phyloP scores from a whole-genome alignment of 2,329 filamentous ascomycete genomes.

The Pyricularia grisea region DNA sequence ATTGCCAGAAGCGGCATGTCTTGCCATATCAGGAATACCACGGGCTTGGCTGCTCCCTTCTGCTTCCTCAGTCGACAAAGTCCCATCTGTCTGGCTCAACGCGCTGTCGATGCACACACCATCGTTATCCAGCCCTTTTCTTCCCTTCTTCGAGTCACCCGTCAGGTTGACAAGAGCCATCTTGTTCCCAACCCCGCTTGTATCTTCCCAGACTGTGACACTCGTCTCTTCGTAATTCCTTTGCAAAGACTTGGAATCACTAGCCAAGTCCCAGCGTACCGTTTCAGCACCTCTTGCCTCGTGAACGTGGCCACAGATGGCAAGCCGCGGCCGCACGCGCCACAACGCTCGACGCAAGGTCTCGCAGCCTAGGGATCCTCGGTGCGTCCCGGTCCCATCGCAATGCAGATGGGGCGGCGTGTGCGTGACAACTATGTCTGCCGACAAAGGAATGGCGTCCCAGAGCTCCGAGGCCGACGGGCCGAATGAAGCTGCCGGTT shows the following conservation, averaged over 20 bases:
- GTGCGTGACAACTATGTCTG: slow-evolving; percentile 63
- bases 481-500: neutral
- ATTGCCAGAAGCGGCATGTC: slow-evolving; percentile 29
- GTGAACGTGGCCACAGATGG: slow-evolving; percentile 66
- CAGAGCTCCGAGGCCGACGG: slow-evolving; percentile 31
- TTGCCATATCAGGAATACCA: slow-evolving; percentile 17
- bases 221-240: neutral
- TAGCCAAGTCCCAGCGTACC: slow-evolving; percentile 47
- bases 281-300: slow-evolving; percentile 54
- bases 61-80: neutral
- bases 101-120: slow-evolving; percentile 19
- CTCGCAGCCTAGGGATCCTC: slow-evolving; percentile 46
- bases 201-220: slow-evolving; percentile 46
- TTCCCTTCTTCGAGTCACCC: slow-evolving; percentile 19
- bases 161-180: slow-evolving; percentile 55
- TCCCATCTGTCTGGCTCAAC: neutral
- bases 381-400: slow-evolving; percentile 34
- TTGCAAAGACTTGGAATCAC: slow-evolving; percentile 16
- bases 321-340: slow-evolving; percentile 52
- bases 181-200: slow-evolving; percentile 40
- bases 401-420: slow-evolving; percentile 53
- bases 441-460: slow-evolving; percentile 49
- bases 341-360: slow-evolving; percentile 46
- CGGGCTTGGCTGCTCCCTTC: neutral
- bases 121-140: slow-evolving; percentile 35